Evolutionary conservation across 257 asterid species (phyloP), one percentile per base, ranked within the genome.

Genomic region (Lithospermum erythrorhizon): DNA sequence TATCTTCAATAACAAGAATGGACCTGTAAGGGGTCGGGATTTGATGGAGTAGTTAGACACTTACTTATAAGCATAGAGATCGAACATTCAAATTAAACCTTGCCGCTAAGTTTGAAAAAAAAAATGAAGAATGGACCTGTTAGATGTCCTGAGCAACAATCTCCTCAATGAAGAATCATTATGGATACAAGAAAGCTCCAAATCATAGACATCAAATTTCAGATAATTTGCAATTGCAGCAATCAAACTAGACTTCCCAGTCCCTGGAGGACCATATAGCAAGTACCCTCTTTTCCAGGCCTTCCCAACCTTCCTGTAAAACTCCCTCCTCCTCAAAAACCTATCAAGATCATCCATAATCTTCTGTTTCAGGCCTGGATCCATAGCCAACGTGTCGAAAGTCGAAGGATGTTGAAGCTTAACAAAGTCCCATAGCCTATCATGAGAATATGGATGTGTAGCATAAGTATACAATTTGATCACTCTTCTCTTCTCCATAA

Each of bases 231-330:
- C 90, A 72, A 85, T 83, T 4, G 96, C 95, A 0, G 93, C 95
- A 3, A 85, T 77, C 75, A 85, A 64, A 48, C 95, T 85, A 0
- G 94, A 84, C 61, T 87, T 85, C 3, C 94, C 91, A 0, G 94
- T 87, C 20, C 94, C 96, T 0, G 96, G 96, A 55, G 93, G 95
- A 0, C 95, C 94, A 57, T 79, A 76, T 67, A 87, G 76, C 79
- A 87, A 35, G 30, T 84, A 87, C 6, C 96, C 95, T 27, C 94
- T 66, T 71, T 87, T 87, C 96, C 96, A 87, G 15, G 91, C 91
- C 67, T 78, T 73, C 25, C 96, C 96, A 0, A 87, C 91, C 18
- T 77, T 80, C 70, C 84, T 61, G 51, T 87, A 87, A 16, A 79
- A 85, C 0, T 83, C 89, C 48, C 73, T 85, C 71, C 95, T 73